A percentile compares a stretch with the other conserved stretches of the same genome.
Conservation (phyloP, 2,329 filamentous ascomycete species). For the Fusarium sterilihyphosum region DNA sequence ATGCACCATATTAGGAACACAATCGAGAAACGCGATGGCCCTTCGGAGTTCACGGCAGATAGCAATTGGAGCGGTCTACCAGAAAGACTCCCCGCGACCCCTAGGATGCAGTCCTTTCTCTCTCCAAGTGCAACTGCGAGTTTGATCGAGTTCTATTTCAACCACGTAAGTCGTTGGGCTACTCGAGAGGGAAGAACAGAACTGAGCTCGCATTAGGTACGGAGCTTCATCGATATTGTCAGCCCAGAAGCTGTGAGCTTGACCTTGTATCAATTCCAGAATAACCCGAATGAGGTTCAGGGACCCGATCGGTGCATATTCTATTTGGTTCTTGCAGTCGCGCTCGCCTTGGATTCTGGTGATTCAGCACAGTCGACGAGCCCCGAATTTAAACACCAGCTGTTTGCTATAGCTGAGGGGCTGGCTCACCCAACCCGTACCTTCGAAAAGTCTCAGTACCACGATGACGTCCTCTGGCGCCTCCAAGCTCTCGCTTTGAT, state of each 20-base stretch:
- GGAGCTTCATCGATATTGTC: constrained; percentile 69
- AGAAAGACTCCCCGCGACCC: constrained; percentile 56
- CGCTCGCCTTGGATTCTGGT: constrained; percentile 66
- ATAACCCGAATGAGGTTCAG: constrained; percentile 47
- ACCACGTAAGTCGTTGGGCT: constrained; percentile 57
- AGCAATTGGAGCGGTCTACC: constrained; percentile 66
- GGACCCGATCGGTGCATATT: constrained; percentile 67
- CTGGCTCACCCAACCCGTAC: constrained; percentile 51
- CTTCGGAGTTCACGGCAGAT: constrained; percentile 67
- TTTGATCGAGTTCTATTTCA: constrained; percentile 62
- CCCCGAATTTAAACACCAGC: constrained; percentile 67
- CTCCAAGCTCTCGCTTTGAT: constrained; percentile 72
- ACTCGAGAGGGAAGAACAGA: neutral
- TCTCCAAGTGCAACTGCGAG: constrained; percentile 64
- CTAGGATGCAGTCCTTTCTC: neutral
- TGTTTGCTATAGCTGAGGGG: constrained; percentile 68
- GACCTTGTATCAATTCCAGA: constrained; percentile 61
- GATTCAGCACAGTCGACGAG: constrained; percentile 60
- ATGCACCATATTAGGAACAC: constrained; percentile 69
- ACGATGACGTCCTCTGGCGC: constrained; percentile 72
- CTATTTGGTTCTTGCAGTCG: constrained; percentile 71
- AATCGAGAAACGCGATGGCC: constrained; percentile 63
- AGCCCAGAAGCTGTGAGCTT: constrained; percentile 61
- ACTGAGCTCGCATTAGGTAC: constrained; percentile 54
- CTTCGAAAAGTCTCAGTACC: constrained; percentile 37